These are phyloP conservation scores for Hypomontagnella monticulosa DNA, from an alignment of 495 filamentous ascomycete species.

Conservation along the genomic window DNA sequence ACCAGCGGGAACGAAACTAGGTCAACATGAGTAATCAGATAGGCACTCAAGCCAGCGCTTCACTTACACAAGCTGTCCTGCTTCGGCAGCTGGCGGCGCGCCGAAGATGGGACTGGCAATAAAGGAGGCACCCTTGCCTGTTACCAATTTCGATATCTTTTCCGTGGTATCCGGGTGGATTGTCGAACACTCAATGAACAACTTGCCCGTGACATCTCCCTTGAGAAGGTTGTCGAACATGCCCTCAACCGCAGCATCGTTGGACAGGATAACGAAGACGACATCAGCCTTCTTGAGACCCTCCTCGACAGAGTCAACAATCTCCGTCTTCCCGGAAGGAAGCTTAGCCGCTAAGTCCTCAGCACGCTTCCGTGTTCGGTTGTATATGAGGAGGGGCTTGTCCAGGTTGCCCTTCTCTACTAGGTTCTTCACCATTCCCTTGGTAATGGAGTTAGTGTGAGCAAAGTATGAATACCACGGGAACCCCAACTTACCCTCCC, in stretches of 20 bases:
- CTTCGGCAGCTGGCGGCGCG: slow-evolving; percentile 79
- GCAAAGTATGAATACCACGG: background rate
- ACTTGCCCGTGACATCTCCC: slow-evolving; percentile 69
- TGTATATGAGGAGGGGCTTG: slow-evolving; percentile 78
- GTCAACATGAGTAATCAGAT: slow-evolving; percentile 10
- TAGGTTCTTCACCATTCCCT: slow-evolving; percentile 90
- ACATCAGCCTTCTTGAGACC: slow-evolving; percentile 76
- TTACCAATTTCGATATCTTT: slow-evolving; percentile 63
- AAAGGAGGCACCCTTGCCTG: slow-evolving; percentile 71
- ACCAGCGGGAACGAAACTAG: slow-evolving; percentile 78
- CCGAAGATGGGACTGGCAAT: slow-evolving; percentile 86
- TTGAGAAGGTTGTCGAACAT: slow-evolving; percentile 65
- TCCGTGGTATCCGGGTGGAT: slow-evolving; percentile 86
- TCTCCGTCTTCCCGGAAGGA: slow-evolving; percentile 64
- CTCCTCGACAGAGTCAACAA: slow-evolving; percentile 68
- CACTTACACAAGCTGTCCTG: slow-evolving; percentile 67
- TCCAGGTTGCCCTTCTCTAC: slow-evolving; percentile 77
- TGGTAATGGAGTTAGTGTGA: slow-evolving; percentile 32
- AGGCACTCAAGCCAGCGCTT: background rate
- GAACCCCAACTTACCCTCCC: slow-evolving; percentile 69
- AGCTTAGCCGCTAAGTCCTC: slow-evolving; percentile 65
- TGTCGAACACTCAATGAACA: slow-evolving; percentile 88
- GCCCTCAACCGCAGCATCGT: slow-evolving; percentile 74
- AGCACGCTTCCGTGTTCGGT: slow-evolving; percentile 73
- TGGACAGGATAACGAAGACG: slow-evolving; percentile 84